A percentile compares a stretch with the other conserved stretches of the same genome.
phyloP scores from a whole-genome alignment of 75 land plant species.

The Selaginella moellendorffii region DNA sequence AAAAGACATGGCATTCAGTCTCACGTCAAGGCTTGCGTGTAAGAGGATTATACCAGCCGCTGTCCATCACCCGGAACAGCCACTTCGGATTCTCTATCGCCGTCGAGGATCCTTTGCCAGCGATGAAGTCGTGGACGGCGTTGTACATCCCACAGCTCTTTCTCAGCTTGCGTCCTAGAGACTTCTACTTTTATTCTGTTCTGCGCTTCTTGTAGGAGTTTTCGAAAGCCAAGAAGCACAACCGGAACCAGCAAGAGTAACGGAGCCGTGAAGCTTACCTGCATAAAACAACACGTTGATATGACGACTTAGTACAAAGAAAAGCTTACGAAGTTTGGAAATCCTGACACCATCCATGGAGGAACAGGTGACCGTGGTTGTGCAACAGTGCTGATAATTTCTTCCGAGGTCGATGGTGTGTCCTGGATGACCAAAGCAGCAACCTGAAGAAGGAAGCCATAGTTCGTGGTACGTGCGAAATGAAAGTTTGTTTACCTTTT shows the following conservation, averaged over 20 bases:
- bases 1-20: neutral
- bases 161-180: neutral
- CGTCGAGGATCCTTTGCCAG: constrained; percentile 14
- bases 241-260: constrained; percentile 10
- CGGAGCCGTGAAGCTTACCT: constrained; percentile 9
- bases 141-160: constrained; percentile 3
- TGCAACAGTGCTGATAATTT: neutral
- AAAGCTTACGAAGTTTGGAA: neutral
- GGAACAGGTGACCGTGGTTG: constrained; percentile 4
- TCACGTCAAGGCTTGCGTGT: neutral
- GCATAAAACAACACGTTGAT: neutral
- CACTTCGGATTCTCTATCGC: neutral
- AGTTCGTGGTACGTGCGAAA: neutral
- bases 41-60: neutral
- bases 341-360: neutral
- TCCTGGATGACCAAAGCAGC: neutral
- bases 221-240: constrained; percentile 1
- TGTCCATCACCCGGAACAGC: neutral
- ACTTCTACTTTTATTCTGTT: constrained; percentile 11
- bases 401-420: neutral
- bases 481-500: constrained; percentile 7
- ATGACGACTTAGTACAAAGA: neutral
- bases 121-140: neutral
- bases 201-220: neutral
- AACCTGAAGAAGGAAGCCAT: neutral